Base-by-base conservation (phyloP, 495 filamentous ascomycete species). In the Aspergillus ostianus region DNA sequence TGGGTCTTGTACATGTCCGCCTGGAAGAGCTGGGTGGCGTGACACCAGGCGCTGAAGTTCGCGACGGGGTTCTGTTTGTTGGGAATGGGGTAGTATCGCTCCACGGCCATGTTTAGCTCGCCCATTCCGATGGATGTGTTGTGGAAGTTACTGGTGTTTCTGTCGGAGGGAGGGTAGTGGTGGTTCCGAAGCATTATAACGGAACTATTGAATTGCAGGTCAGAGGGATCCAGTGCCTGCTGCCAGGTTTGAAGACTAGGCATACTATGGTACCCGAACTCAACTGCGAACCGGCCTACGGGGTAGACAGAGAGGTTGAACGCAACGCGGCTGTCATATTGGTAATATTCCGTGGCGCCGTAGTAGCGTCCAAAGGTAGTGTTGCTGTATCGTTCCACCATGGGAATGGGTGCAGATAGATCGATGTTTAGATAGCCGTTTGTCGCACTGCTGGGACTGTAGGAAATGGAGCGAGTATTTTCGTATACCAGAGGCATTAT, bases 41-140 rank as follows among this genome's bases (percentile, higher is more conserved):
- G 81, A 57, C 82, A 85, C 87, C 87, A 90, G 17, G 86, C 84
- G 21, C 82, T 84, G 70, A 90, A 90, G 61, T 90, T 88, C 18
- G 81, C 84, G 2, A 84, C 51, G 0, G 79, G 57, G 59, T 90
- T 80, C 0, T 73, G 62, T 57, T 85, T 84, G 57, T 80, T 69
- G 1, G 87, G 87, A n/a, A 77, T 67, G 0, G 87, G 87, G 60
- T 88, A 88, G 73, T 84, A 88, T 49, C 67, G 64, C 58, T 85
- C 66, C 0, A 82, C 85, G 0, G 83, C 85, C 17, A 79, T 69
- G 0, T 86, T 90, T 85, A 89, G 88, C 56, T 89, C 79, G 4
- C 64, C 82, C 83, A 85, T 84, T 10, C 86, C 86, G 26, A 58
- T 60, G 0, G 57, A 64, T 0, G 75, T 50, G 12, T 71, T 73